A percentile compares a stretch with the other conserved stretches of the same genome.
Evolutionary conservation across 768 basidiomycete species (phyloP).

Genomic region (Kwoniella dejecticola): DNA sequence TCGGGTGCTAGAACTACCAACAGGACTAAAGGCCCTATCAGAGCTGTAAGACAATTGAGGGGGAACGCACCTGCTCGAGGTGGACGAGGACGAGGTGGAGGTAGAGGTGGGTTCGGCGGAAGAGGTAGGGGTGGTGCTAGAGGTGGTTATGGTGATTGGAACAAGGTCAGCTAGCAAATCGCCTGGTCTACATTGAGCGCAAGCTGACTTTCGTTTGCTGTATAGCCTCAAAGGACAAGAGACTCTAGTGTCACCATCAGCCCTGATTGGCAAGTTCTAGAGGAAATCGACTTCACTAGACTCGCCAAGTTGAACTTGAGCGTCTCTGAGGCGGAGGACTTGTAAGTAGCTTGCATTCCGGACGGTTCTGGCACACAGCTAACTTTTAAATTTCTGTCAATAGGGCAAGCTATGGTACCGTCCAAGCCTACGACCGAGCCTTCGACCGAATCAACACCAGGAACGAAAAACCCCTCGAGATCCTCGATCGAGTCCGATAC

Average conservation of each 20-base stretch:
- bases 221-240: constrained; percentile 70
- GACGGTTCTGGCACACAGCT: not conserved
- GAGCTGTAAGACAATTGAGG: constrained; percentile 28
- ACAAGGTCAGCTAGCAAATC: constrained; percentile 75
- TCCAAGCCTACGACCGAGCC: constrained; percentile 88
- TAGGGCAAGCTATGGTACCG: constrained; percentile 69
- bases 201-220: not conserved
- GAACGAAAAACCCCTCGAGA: constrained; percentile 83
- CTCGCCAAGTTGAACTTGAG: constrained; percentile 88
- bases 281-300: constrained; percentile 95
- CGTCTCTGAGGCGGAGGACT: constrained; percentile 84
- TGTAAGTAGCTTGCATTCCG: constrained; percentile 62
- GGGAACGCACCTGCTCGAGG: constrained; percentile 54
- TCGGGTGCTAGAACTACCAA: constrained; percentile 59
- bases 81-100: constrained; percentile 53
- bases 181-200: too few species aligned
- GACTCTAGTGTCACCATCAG: constrained; percentile 93
- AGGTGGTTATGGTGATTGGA: constrained; percentile 73
- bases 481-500: constrained; percentile 92
- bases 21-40: constrained; percentile 23
- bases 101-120: constrained; percentile 36
- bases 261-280: constrained; percentile 88
- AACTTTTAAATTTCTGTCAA: not conserved
- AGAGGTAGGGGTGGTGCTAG: constrained; percentile 43
- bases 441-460: constrained; percentile 96